phyloP scores from a whole-genome alignment of 1,284 basidiomycete genomes.

The Acaromyces ingoldii region DNA sequence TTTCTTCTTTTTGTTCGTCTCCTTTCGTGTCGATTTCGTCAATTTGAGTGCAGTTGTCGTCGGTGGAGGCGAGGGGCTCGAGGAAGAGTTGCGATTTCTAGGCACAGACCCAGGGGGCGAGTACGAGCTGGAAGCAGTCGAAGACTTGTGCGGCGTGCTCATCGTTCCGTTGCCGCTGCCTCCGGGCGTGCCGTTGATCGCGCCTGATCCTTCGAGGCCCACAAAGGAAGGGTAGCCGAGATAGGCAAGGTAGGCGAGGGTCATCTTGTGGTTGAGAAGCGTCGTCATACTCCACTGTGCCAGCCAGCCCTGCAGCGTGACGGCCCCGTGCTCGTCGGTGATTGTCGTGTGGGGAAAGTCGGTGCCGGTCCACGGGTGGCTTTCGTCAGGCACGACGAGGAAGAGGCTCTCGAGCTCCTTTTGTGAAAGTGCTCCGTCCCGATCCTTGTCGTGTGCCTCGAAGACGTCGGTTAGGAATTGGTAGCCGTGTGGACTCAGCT shows the following conservation, averaged over 20 bases:
- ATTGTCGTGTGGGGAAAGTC: constrained; percentile 63
- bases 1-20: constrained; percentile 69
- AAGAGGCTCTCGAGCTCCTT: constrained; percentile 84
- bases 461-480: constrained; percentile 97
- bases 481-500: constrained; percentile 85
- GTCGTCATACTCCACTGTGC: constrained; percentile 99
- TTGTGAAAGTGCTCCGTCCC: constrained; percentile 83
- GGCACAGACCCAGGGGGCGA: neutral
- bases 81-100: neutral
- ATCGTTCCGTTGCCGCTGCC: neutral
- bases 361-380: constrained; percentile 41
- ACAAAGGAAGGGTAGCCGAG: constrained; percentile 65
- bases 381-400: constrained; percentile 72
- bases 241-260: constrained; percentile 92
- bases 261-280: constrained; percentile 81
- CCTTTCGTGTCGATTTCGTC: constrained; percentile 66
- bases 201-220: constrained; percentile 20
- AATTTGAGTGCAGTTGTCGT: constrained; percentile 45
- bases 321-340: constrained; percentile 79
- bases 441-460: constrained; percentile 93
- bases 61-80: constrained; percentile 16
- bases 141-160: neutral
- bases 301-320: constrained; percentile 94
- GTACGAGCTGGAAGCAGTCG: neutral
- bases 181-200: neutral